Evolutionary conservation across 495 filamentous ascomycete species (phyloP).

Genomic region (Collariella sp.): DNA sequence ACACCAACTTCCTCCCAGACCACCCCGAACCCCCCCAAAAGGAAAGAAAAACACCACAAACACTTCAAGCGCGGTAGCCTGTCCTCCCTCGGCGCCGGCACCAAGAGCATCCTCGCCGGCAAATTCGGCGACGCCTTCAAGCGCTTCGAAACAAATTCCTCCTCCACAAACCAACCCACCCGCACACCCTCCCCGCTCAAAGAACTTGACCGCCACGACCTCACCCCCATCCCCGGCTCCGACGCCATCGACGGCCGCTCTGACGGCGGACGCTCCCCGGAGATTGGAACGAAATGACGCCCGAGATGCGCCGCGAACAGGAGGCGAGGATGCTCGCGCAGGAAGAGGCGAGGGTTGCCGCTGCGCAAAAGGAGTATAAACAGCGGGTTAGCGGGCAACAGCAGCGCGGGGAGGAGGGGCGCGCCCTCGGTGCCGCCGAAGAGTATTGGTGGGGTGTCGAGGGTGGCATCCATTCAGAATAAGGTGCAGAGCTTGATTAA

Average conservation of each 20-base stretch:
- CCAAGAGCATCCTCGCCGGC: conserved; percentile 78
- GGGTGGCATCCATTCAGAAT: conserved; percentile 78
- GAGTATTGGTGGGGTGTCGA: conserved; percentile 49
- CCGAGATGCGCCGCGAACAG: conserved; percentile 84
- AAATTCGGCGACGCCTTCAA: conserved; percentile 96
- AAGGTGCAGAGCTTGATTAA: conserved; percentile 80
- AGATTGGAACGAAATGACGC: conserved; percentile 64
- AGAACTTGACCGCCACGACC: conserved; percentile 42
- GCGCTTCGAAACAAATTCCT: conserved; percentile 60
- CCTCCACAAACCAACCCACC: conserved; percentile 34
- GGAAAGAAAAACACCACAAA: conserved; percentile 62
- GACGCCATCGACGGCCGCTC: conserved; percentile 63
- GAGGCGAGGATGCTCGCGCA: conserved; percentile 75
- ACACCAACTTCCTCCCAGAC: conserved; percentile 76
- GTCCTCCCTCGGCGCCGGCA: conserved; percentile 61
- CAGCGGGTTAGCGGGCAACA: conserved; percentile 62
- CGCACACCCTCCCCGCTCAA: conserved; percentile 49
- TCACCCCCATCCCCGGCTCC: conserved; percentile 68
- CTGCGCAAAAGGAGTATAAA: conserved; percentile 85
- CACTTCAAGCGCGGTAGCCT: conserved; percentile 78
- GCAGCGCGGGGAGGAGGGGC: conserved; percentile 37
- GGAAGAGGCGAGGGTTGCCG: conserved; percentile 88
- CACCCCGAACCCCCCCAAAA: conserved; percentile 49
- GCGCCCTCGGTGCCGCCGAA: conserved; percentile 31
- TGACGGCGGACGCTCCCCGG: conserved; percentile 52